Percentiles rank a stretch among this genome's conserved stretches.
Conservation (phyloP, 768 basidiomycete genomes). For the Panaeolus cyanescens region DNA sequence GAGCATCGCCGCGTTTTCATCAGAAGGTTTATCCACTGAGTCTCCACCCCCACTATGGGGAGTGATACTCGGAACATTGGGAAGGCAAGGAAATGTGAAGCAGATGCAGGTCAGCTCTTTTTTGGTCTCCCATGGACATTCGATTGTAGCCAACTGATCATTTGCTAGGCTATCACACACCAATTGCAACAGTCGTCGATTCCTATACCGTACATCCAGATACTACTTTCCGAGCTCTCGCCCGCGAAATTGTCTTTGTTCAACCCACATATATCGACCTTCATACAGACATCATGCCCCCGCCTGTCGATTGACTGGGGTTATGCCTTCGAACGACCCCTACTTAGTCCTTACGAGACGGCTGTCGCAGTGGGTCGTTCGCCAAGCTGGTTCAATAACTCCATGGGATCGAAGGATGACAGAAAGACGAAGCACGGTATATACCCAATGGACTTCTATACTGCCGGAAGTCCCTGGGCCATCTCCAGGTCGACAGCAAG, state of each 20-base stretch:
- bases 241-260: slow-evolving; percentile 91
- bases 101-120: slow-evolving; percentile 67
- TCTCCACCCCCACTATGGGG: slow-evolving; percentile 66
- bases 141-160: not conserved
- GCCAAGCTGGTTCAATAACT: slow-evolving; percentile 61
- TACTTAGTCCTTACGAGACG: slow-evolving; percentile 93
- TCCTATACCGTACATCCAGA: slow-evolving; percentile 79
- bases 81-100: slow-evolving; percentile 89
- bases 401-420: slow-evolving; percentile 13
- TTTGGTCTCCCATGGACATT: not conserved
- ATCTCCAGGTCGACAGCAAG: slow-evolving; percentile 57
- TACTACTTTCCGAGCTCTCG: slow-evolving; percentile 95
- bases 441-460: slow-evolving; percentile 98
- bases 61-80: slow-evolving; percentile 90
- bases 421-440: slow-evolving; percentile 37
- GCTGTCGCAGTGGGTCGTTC: slow-evolving; percentile 78
- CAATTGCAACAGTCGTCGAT: slow-evolving; percentile 59
- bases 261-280: slow-evolving; percentile 77
- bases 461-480: slow-evolving; percentile 78
- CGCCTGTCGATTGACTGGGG: slow-evolving; percentile 99
- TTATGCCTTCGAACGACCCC: slow-evolving; percentile 87
- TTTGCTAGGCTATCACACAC: slow-evolving; percentile 66
- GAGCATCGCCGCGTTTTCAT: slow-evolving; percentile 47
- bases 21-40: slow-evolving; percentile 10
- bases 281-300: slow-evolving; percentile 96